A percentile compares a stretch with the other conserved stretches of the same genome.
Conservation (phyloP, 2,329 filamentous ascomycete species). For the Aspergillus hiratsukae region DNA sequence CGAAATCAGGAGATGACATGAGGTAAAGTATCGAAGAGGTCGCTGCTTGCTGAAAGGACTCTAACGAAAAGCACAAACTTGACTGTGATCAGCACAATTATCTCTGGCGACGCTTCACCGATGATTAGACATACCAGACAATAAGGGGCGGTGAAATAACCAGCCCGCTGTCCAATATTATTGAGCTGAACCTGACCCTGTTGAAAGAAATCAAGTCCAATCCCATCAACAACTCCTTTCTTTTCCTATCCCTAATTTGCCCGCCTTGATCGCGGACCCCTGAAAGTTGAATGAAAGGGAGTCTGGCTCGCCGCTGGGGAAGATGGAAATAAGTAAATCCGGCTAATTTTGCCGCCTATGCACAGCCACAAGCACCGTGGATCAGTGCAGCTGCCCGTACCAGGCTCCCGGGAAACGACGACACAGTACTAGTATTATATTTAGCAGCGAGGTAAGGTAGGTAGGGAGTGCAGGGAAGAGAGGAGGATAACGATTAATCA, state of each 20-base stretch:
- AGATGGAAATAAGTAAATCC: slow-evolving; percentile 6
- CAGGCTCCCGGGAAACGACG: background rate
- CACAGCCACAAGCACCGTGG: slow-evolving; percentile 5
- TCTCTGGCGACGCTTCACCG: background rate
- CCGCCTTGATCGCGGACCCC: slow-evolving; percentile 1
- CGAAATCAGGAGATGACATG: background rate
- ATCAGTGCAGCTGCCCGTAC: background rate
- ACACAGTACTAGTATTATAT: background rate
- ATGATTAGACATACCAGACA: background rate
- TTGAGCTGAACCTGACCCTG: background rate
- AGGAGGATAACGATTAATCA: slow-evolving; percentile 9
- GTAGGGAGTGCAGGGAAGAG: background rate
- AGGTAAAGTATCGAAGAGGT: background rate
- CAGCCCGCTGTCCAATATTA: background rate
- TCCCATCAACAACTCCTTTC: background rate
- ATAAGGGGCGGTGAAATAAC: background rate
- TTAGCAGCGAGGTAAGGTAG: background rate
- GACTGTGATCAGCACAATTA: background rate
- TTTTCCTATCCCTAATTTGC: background rate
- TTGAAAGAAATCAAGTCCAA: background rate
- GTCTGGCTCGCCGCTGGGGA: background rate
- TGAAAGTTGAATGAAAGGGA: background rate
- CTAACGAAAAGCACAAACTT: background rate
- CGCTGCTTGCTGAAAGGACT: background rate
- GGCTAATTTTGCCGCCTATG: slow-evolving; percentile 9